phyloP scores from a whole-genome alignment of 805 yeast genomes.

The Saccharomycopsis sp. region DNA sequence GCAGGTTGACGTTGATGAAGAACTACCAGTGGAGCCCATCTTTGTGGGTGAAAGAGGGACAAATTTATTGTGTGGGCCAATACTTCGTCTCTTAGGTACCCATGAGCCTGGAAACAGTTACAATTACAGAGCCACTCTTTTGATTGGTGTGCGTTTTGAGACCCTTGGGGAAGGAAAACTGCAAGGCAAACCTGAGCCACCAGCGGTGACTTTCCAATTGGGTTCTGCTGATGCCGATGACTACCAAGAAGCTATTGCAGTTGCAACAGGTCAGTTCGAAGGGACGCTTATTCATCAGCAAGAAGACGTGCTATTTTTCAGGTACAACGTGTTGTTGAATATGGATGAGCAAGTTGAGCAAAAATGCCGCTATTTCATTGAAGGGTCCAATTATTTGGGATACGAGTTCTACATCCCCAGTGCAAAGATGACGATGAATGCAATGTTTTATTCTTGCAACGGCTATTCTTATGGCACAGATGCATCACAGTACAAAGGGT shows the following conservation, averaged over 20 bases:
- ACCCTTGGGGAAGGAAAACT: too few species aligned
- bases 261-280: constrained; percentile 38
- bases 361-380: constrained; percentile 54
- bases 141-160: too few species aligned
- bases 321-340: constrained; percentile 49
- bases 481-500: constrained; percentile 56
- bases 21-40: not conserved
- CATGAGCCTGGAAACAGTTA: constrained; percentile 37
- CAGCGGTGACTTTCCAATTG: constrained; percentile 24
- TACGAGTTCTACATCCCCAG: constrained; percentile 68
- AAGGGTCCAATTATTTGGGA: constrained; percentile 32
- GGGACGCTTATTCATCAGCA: constrained; percentile 37
- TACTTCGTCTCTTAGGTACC: constrained; percentile 57
- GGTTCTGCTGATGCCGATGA: constrained; percentile 29
- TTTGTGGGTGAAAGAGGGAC: constrained; percentile 21
- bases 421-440: constrained; percentile 57
- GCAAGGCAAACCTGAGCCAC: too few species aligned
- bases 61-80: constrained; percentile 65
- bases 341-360: constrained; percentile 47
- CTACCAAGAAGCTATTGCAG: constrained; percentile 15
- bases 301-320: constrained; percentile 48
- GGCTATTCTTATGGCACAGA: constrained; percentile 75
- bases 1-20: not conserved
- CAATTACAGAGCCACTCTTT: constrained; percentile 58
- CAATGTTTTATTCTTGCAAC: constrained; percentile 79